Conservation (phyloP, 139 green algal genomes). For the Picochlorum sp. region DNA sequence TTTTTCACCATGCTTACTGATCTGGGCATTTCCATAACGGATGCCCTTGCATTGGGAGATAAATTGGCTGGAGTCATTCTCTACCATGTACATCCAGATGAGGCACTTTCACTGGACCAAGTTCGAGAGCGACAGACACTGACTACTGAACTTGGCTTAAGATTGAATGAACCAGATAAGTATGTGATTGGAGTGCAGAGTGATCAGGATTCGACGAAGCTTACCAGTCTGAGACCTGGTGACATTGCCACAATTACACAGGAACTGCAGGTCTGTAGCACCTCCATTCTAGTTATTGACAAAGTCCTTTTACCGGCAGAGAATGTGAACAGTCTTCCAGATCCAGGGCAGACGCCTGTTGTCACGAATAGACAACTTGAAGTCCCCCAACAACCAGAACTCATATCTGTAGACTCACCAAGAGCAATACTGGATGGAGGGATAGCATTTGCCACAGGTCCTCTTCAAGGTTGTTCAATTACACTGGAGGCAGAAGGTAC, state of each 20-base stretch:
- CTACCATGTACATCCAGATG: constrained; percentile 19
- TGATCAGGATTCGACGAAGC: neutral
- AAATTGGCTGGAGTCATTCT: constrained; percentile 22
- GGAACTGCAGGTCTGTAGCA: neutral
- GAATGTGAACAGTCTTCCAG: constrained; percentile 11
- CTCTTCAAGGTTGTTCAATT: neutral
- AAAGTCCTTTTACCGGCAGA: constrained; percentile 17
- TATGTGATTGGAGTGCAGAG: neutral
- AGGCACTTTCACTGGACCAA: neutral
- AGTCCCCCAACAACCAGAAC: no score
- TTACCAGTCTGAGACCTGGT: neutral
- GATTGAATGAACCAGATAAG: neutral
- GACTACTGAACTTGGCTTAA: neutral
- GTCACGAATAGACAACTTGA: neutral
- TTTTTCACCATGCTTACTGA: constrained; percentile 23
- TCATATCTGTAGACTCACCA: no score
- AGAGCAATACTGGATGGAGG: constrained; percentile 9
- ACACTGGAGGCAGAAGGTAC: constrained; percentile 4
- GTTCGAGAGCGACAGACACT: neutral
- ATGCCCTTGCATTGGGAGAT: constrained; percentile 23
- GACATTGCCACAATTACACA: constrained; percentile 7
- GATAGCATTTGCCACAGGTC: constrained; percentile 2
- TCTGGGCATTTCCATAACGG: constrained; percentile 19
- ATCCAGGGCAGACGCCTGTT: neutral
- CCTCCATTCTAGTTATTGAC: constrained; percentile 2